Percentiles rank a stretch among this genome's conserved stretches.
phyloP scores from a whole-genome alignment of 495 filamentous ascomycete species.

The Thermothielavioides terrestris region DNA sequence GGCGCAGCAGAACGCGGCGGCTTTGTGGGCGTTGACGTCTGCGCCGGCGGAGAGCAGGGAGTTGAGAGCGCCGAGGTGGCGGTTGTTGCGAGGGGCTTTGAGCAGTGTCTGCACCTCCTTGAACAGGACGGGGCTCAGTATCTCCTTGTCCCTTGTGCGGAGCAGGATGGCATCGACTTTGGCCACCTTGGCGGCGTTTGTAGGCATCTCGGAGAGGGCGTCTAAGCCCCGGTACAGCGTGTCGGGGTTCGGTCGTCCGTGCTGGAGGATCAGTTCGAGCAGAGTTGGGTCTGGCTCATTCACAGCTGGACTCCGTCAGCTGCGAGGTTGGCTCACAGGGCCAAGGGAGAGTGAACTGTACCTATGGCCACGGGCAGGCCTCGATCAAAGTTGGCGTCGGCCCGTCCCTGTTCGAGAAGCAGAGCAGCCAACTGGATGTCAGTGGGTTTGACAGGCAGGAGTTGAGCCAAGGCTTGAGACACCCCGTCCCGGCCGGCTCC shows the following conservation, averaged over 20 bases:
- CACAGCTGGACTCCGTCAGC: constrained; percentile 21
- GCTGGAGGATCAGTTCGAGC: constrained; percentile 34
- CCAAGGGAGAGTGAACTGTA: constrained; percentile 1
- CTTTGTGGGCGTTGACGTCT: constrained; percentile 36
- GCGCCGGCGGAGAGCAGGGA: constrained; percentile 36
- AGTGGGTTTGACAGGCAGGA: constrained; percentile 24
- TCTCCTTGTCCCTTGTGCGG: constrained; percentile 28
- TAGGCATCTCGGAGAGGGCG: constrained; percentile 22
- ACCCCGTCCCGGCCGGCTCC: constrained; percentile 30
- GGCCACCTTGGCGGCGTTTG: constrained; percentile 26
- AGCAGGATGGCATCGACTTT: constrained; percentile 33
- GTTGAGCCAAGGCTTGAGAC: constrained; percentile 28
- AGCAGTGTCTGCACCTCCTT: constrained; percentile 35
- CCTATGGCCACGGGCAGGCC: constrained; percentile 26
- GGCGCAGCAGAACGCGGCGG: constrained; percentile 32
- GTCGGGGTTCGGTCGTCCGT: constrained; percentile 28
- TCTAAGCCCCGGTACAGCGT: constrained; percentile 29
- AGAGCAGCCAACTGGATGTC: constrained; percentile 31
- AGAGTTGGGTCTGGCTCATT: constrained; percentile 28
- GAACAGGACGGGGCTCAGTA: constrained; percentile 25
- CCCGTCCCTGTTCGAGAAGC: constrained; percentile 34
- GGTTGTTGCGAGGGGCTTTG: constrained; percentile 17
- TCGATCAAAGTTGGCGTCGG: constrained; percentile 36
- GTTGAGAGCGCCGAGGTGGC: constrained; percentile 25
- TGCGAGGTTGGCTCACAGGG: not conserved